Conservation (phyloP, 176 grass and related monocot genomes). For the Juncus inflexus region DNA sequence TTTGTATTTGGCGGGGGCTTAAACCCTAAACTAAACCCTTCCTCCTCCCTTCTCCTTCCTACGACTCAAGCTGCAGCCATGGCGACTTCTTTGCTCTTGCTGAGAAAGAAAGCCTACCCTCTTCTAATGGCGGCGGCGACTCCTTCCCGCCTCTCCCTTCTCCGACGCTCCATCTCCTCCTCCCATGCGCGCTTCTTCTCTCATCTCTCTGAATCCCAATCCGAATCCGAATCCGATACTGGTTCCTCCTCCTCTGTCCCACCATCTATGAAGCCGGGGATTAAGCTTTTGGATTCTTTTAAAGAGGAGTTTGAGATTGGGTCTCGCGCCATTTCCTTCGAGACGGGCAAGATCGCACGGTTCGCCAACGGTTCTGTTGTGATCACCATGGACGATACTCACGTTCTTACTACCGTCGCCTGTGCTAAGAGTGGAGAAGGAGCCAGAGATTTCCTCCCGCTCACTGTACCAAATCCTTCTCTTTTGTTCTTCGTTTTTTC, state of each 20-base stretch:
- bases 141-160: conserved; percentile 5
- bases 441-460: conserved; percentile 72
- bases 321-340: conserved; percentile 61
- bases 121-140: conserved; percentile 20
- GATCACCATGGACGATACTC: conserved; percentile 82
- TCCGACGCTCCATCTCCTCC: conserved; percentile 8
- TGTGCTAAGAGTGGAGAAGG: conserved; percentile 57
- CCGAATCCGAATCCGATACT: not conserved
- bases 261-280: conserved; percentile 25
- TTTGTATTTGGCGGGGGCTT: not conserved
- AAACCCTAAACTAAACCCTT: conserved; percentile 23
- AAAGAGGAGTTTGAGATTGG: conserved; percentile 84
- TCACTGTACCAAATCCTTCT: conserved; percentile 49
- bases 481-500: conserved; percentile 23
- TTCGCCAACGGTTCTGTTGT: conserved; percentile 87
- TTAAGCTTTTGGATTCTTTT: conserved; percentile 66
- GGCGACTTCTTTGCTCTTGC: conserved; percentile 19
- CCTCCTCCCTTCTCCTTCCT: not conserved
- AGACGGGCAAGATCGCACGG: conserved; percentile 87
- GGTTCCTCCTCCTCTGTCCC: conserved; percentile 1
- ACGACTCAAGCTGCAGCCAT: not conserved
- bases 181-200: conserved; percentile 8
- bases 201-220: conserved; percentile 2
- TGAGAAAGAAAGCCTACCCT: conserved; percentile 22
- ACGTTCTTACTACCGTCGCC: conserved; percentile 73